Conservation (phyloP, 257 asterid species). For the Capsicum rhomboideum region DNA sequence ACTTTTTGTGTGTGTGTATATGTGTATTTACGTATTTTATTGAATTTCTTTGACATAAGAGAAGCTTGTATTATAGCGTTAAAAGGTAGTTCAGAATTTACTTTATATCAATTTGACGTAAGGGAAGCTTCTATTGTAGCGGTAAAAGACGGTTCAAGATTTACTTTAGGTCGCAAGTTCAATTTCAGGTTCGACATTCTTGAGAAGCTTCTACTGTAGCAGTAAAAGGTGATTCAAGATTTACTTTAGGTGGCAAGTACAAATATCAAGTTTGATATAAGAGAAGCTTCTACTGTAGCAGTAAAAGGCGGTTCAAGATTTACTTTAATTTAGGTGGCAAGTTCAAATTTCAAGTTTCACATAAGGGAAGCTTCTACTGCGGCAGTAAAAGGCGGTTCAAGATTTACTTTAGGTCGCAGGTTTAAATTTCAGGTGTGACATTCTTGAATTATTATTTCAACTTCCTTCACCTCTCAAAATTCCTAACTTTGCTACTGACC, state of each 20-base stretch:
- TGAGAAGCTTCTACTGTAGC: not conserved
- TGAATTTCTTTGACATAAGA: too few relatives aligned
- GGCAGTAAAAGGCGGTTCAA: not conserved
- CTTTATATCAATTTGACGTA: not conserved
- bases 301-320: too few relatives aligned
- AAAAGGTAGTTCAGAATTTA: not conserved
- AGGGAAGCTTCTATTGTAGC: too few relatives aligned
- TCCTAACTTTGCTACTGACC: too few relatives aligned
- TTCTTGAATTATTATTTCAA: too few relatives aligned
- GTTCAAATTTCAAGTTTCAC: not conserved
- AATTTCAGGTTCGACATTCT: not conserved
- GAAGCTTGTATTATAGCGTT: not conserved
- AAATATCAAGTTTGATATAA: not conserved
- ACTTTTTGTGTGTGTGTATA: too few relatives aligned
- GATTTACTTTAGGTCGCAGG: not conserved
- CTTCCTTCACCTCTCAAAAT: too few relatives aligned
- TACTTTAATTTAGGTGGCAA: not conserved
- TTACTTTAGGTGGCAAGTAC: not conserved
- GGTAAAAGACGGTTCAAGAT: not conserved
- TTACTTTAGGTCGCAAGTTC: not conserved
- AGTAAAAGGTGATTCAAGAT: not conserved
- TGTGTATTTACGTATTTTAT: too few relatives aligned
- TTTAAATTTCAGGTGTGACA: not conserved
- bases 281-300: too few relatives aligned
- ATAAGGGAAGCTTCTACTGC: not conserved